These are phyloP conservation scores for Rhodamnia rubescens DNA, from an alignment of 345 rosid genomes.

Conservation along the genomic window DNA sequence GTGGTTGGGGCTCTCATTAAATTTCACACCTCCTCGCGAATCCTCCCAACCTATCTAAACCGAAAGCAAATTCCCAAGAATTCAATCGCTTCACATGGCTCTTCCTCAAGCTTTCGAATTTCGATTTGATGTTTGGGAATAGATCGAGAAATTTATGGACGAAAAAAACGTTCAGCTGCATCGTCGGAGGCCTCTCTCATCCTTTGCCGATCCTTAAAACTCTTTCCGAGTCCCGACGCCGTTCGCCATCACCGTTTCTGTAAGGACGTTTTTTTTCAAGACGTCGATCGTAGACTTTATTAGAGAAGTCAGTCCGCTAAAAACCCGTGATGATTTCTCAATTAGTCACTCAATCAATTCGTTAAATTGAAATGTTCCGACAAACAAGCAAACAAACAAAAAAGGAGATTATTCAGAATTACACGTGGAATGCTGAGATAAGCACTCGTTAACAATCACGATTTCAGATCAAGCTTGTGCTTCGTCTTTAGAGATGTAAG, in stretches of 20 bases:
- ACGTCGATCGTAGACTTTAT: not conserved
- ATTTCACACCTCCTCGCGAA: not conserved
- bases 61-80: not conserved
- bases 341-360: not conserved
- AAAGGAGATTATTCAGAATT: no score
- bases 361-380: no score
- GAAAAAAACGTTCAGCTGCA: not conserved
- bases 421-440: no score
- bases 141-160: no score
- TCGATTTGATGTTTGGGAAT: not conserved
- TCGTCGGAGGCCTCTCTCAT: not conserved
- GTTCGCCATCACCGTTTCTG: not conserved
- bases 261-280: not conserved
- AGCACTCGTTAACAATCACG: no score
- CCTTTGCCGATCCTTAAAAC: not conserved
- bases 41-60: not conserved
- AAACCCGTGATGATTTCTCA: not conserved
- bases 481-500: no score
- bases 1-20: not conserved
- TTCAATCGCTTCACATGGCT: not conserved
- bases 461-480: no score
- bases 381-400: no score
- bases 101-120: not conserved
- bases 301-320: not conserved
- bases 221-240: not conserved